These are phyloP conservation scores for Lathyrus aphaca DNA, from an alignment of 306 rosid genomes.

Conservation along the genomic window DNA sequence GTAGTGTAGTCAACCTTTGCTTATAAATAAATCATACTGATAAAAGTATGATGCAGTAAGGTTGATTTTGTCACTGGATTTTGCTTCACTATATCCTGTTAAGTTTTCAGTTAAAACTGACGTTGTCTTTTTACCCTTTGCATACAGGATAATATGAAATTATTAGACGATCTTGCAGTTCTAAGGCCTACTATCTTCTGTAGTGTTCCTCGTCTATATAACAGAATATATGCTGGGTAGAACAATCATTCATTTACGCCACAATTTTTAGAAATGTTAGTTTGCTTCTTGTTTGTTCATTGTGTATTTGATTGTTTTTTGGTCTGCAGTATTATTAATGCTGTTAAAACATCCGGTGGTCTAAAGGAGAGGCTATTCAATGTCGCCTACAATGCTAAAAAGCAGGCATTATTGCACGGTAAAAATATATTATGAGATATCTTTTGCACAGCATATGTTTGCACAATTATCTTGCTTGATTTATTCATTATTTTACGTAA, in stretches of 20 bases:
- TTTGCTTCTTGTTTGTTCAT: conserved; percentile 32
- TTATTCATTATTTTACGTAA: conserved; percentile 20
- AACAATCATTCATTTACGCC: conserved; percentile 26
- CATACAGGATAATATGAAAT: conserved; percentile 90
- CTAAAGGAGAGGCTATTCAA: conserved; percentile 87
- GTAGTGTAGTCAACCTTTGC: no score
- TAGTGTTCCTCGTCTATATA: conserved; percentile 97
- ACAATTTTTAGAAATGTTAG: conserved; percentile 21
- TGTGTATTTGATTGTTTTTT: conserved; percentile 39
- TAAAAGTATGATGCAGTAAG: background rate
- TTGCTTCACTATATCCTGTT: conserved; percentile 17
- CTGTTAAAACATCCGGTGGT: conserved; percentile 90
- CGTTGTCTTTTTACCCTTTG: conserved; percentile 34
- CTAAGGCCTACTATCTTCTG: conserved; percentile 91
- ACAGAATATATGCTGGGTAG: conserved; percentile 97
- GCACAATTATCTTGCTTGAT: background rate
- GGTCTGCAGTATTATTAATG: conserved; percentile 67
- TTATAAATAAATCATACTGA: no score
- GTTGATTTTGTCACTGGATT: background rate
- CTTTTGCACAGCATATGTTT: conserved; percentile 14
- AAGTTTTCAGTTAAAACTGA: conserved; percentile 37
- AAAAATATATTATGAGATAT: conserved; percentile 33
- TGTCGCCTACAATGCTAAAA: conserved; percentile 94
- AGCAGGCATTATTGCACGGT: conserved; percentile 86
- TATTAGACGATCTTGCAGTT: conserved; percentile 87